Conservation (phyloP, 345 rosid genomes). For the Murraya paniculata region DNA sequence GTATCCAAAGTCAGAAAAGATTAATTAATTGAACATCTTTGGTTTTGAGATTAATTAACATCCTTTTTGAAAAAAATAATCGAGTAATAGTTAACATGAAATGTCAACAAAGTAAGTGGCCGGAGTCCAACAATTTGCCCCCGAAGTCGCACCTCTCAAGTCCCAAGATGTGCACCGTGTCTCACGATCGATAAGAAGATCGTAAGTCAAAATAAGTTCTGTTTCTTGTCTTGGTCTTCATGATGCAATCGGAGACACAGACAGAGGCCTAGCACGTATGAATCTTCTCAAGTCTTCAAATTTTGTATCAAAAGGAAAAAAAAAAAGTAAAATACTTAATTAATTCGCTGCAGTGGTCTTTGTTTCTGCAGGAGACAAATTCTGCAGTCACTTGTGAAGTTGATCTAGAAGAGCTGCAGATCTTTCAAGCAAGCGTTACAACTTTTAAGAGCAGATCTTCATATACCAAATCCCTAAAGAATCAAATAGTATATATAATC, state of each 20-base stretch:
- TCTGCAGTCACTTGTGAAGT: too few relatives aligned
- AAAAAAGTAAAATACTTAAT: too few relatives aligned
- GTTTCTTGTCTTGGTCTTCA: not conserved
- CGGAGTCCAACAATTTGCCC: not conserved
- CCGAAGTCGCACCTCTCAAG: not conserved
- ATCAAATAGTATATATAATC: too few relatives aligned
- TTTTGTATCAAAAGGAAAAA: too few relatives aligned
- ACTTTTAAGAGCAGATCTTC: too few relatives aligned
- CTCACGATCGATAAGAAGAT: not conserved
- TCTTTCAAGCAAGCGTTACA: too few relatives aligned
- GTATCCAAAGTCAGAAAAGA: not conserved
- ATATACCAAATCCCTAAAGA: too few relatives aligned
- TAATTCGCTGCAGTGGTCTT: too few relatives aligned
- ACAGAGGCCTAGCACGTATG: rapidly evolving
- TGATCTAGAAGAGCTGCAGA: too few relatives aligned
- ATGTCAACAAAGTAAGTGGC: not conserved
- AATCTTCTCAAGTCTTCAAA: not conserved
- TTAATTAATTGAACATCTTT: not conserved
- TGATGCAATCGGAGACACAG: not conserved
- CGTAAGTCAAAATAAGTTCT: not conserved
- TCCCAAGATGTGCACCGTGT: not conserved
- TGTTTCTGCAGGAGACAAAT: too few relatives aligned
- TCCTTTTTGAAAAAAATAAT: not conserved
- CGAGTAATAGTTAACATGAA: not conserved
- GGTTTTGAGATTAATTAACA: not conserved